Base-by-base conservation (phyloP, 257 asterid genomes). In the Lithospermum erythrorhizon region DNA sequence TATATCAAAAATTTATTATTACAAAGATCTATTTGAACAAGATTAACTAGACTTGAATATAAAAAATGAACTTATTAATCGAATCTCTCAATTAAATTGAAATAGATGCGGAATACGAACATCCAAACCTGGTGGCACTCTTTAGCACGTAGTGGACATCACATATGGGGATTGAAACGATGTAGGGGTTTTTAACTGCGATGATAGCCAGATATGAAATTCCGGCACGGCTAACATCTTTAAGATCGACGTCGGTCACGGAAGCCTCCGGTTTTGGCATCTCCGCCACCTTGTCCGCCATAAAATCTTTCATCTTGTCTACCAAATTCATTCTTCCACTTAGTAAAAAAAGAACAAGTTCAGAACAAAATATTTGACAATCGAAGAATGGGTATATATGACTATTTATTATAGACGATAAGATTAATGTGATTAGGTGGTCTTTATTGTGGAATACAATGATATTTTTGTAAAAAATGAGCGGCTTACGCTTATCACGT, bases 241-340 rank as follows among this genome's bases (percentile, higher is more conserved):
- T 78, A 2, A 89, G 80, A 75, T 89, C 94, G 22, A 89, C 85
- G 74, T 86, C 95, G 17, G 76, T 71, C 21, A 89, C 67, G 48
- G 63, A 53, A 0, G 94, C 95, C 72, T 86, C 94, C 51, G 96
- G 94, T 81, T 77, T 86, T 78, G 82, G 61, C 30, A 83, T 30
- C n/a, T 63, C 55, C 5, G 69, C 70, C 64, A 83, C 65, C 69
- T 83, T 79, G 0, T 81, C 95, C 0, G 85, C 24, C 1, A 83
- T 79, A 21, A 55, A 85, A 45, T 71, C 64, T 81, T 79, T 85
- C 45, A 88, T 88, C 75, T 85, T 88, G 18, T 80, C 87, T 70
- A 85, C 22, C 22, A 83, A 70, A 57, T 69, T 75, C 82, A 7
- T 15, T 17, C 14, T 60, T 67, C 14, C 17, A 3, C 20, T 47